These are phyloP conservation scores for Leccinum subrobustum DNA, from an alignment of 1,284 basidiomycete genomes.

Conservation along the genomic window DNA sequence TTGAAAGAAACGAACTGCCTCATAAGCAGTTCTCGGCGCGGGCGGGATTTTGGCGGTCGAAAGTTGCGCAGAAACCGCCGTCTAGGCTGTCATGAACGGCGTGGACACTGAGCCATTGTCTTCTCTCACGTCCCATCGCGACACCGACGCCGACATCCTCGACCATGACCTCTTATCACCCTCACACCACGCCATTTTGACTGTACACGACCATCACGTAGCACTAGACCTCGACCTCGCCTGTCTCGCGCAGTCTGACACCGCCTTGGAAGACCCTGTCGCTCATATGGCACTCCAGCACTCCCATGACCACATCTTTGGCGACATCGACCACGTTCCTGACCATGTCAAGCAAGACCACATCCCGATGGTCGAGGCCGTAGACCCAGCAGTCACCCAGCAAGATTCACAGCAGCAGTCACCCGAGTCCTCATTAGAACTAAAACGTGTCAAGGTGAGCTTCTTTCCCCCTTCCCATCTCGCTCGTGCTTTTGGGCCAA, in stretches of 20 bases:
- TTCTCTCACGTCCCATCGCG: slow-evolving; percentile 31
- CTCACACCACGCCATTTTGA: slow-evolving; percentile 30
- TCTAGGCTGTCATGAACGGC: slow-evolving; percentile 34
- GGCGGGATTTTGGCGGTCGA: slow-evolving; percentile 26
- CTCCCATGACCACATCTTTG: slow-evolving; percentile 35
- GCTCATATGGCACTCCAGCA: slow-evolving; percentile 31
- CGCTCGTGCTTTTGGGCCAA: slow-evolving; percentile 15
- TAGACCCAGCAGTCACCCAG: slow-evolving; percentile 35
- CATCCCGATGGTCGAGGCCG: slow-evolving; percentile 36
- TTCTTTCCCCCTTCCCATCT: slow-evolving; percentile 26
- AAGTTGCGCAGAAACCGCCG: slow-evolving; percentile 24
- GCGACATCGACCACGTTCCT: slow-evolving; percentile 37
- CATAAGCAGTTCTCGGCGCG: slow-evolving; percentile 22
- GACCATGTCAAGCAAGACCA: slow-evolving; percentile 35
- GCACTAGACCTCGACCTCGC: slow-evolving; percentile 32
- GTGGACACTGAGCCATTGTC: slow-evolving; percentile 30
- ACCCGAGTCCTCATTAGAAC: slow-evolving; percentile 36
- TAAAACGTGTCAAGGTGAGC: slow-evolving; percentile 44
- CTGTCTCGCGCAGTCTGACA: slow-evolving; percentile 31
- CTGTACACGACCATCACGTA: slow-evolving; percentile 30
- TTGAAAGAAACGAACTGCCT: slow-evolving; percentile 30
- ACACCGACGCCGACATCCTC: slow-evolving; percentile 30
- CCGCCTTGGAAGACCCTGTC: slow-evolving; percentile 25
- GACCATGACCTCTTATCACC: slow-evolving; percentile 36
- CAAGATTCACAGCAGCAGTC: slow-evolving; percentile 38